Conservation (phyloP, 331 rosid genomes). For the Saraca asoca region DNA sequence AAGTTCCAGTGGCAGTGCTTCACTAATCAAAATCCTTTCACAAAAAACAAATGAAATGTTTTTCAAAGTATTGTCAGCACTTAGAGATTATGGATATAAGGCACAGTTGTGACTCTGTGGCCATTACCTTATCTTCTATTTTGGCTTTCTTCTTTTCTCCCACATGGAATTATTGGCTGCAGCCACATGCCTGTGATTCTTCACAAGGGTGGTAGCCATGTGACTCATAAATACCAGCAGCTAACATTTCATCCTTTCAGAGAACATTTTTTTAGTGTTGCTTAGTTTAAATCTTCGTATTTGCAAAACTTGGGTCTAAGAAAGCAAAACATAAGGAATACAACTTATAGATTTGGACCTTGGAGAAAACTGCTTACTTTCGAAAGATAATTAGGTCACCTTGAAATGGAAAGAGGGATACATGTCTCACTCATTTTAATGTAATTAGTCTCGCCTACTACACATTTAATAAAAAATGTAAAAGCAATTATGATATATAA, state of each 20-base stretch:
- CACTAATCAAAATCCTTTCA: no score
- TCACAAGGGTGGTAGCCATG: constrained; percentile 22
- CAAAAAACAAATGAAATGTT: background rate
- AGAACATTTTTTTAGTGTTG: no score
- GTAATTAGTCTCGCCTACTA: no score
- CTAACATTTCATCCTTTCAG: no score
- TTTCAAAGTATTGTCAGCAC: constrained; percentile 11
- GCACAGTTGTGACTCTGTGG: background rate
- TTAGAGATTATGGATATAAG: background rate
- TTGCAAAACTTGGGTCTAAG: background rate
- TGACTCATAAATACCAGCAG: background rate
- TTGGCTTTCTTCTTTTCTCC: background rate
- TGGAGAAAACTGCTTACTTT: constrained; percentile 12
- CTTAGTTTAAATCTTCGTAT: no score
- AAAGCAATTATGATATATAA: no score
- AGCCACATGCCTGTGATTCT: constrained; percentile 24
- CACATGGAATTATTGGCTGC: constrained; percentile 15
- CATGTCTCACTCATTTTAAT: no score
- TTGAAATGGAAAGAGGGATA: background rate
- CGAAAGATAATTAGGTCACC: no score
- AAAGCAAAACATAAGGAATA: background rate
- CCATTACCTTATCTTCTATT: background rate
- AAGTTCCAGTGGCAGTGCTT: background rate
- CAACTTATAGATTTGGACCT: constrained; percentile 2
- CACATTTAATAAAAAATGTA: no score